phyloP scores from a whole-genome alignment of 805 yeast genomes.

The Ogataea trehalophila region DNA sequence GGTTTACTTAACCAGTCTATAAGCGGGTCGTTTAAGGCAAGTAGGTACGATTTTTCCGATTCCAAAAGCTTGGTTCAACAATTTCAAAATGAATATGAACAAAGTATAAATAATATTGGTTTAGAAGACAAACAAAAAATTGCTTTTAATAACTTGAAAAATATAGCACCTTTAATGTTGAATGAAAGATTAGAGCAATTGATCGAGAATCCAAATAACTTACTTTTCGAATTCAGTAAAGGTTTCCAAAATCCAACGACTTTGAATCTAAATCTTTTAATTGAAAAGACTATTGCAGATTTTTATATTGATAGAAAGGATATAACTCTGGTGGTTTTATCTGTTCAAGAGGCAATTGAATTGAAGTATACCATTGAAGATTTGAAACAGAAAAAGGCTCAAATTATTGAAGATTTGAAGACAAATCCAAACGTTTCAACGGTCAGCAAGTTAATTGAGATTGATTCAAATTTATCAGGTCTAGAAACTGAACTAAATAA shows the following conservation, averaged over 20 bases:
- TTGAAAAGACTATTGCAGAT: conserved; percentile 17
- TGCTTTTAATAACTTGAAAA: neutral
- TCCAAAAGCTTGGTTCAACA: conserved; percentile 9
- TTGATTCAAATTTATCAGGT: conserved; percentile 8
- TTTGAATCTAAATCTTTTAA: conserved; percentile 11
- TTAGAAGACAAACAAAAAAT: neutral
- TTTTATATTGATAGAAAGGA: conserved; percentile 5
- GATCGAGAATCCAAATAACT: conserved; percentile 6
- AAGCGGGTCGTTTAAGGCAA: neutral
- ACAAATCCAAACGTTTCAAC: neutral
- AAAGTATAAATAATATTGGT: neutral
- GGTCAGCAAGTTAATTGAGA: conserved; percentile 1
- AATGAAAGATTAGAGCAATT: conserved; percentile 7
- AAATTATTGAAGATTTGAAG: conserved; percentile 1
- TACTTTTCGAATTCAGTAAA: conserved; percentile 9
- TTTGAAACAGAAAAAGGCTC: conserved; percentile 6
- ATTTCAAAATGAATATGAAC: conserved; percentile 10
- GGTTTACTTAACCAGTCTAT: conserved; percentile 4
- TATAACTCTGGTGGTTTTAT: conserved; percentile 4
- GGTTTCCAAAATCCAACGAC: conserved; percentile 7
- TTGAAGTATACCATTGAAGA: conserved; percentile 3
- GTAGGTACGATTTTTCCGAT: conserved; percentile 6
- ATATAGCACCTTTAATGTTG: conserved; percentile 3
- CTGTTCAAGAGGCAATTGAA: conserved; percentile 11
- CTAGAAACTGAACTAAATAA: conserved; percentile 26